Base-by-base conservation (phyloP, 192 early-diverging fungal genomes). In the Paraglomus brasilianum region DNA sequence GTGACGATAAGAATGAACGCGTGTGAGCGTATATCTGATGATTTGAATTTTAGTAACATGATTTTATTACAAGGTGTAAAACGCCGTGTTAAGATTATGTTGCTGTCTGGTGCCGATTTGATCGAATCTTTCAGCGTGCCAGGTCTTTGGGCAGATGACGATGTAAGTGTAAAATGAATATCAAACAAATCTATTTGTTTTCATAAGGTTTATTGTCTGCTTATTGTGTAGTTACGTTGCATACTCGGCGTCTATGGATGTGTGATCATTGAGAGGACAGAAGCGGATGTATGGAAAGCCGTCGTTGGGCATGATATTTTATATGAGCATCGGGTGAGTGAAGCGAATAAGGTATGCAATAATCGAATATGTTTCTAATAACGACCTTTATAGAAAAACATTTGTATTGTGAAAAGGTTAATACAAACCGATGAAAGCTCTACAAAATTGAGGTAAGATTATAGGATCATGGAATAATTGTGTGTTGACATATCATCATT, bases 381-480 rank as follows among this genome's bases (percentile, higher is more conserved):
- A 60, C 15, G 4, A 41, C 38, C 19, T 39, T 5, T 49, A 17
- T 72, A 92, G 89, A 88, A 89, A 72, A 93, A 95, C 72, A 92
- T 99, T 11, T 86, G 88, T 59, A 89, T 96, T 41, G 92, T 98
- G 49, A 95, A 97, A 75, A 96, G 98, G 75, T 84, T 95, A 68
- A 95, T 99, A 52, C 89, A 95, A 78, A 99, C 98, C 69, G 97
- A 99, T 74, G 98, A 98, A 60, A 93, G 89, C 70, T 98, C 95
- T 6, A 97, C 96, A 21, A 97, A 97, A 78, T 93, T 99, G 45
- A 84, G 92, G 86, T 83, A 83, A 50, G 73, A 62, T 17, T n/a
- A 38, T 40, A 1, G 3, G 3, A 5, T 5, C 3, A 57, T 42
- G 17, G 40, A 11, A n/a, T 8, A 5, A 10, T 8, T 44, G 14